A percentile compares a stretch with the other conserved stretches of the same genome.
Conservation (phyloP, 352 stramenopile genomes). For the Phytophthora fragariaefolia region DNA sequence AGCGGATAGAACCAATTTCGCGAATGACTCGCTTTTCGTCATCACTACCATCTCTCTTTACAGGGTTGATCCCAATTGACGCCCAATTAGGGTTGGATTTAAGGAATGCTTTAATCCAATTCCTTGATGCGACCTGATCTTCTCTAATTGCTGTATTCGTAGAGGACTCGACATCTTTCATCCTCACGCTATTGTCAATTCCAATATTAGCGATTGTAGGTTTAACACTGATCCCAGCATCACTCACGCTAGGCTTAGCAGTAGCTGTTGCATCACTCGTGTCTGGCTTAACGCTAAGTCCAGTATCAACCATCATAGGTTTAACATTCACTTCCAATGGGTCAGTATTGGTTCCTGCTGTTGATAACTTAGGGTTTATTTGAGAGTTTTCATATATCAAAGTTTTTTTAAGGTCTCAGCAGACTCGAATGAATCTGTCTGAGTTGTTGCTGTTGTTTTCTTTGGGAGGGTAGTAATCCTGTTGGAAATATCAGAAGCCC, state of each 20-base stretch:
- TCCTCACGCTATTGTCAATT: neutral
- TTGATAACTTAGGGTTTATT: slow-evolving; percentile 1
- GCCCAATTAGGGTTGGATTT: slow-evolving; percentile 6
- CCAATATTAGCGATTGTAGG: neutral
- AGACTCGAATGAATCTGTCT: slow-evolving; percentile 23
- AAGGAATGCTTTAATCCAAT: slow-evolving; percentile 1
- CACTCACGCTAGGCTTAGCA: too few relatives aligned
- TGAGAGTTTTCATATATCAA: slow-evolving; percentile 1
- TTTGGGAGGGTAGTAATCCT: neutral
- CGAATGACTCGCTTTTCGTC: slow-evolving; percentile 4
- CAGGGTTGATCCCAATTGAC: slow-evolving; percentile 4
- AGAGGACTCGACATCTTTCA: neutral
- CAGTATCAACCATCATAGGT: neutral
- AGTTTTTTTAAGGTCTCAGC: too few relatives aligned
- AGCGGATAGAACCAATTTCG: neutral
- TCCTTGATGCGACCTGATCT: neutral
- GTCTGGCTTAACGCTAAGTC: neutral
- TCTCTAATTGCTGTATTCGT: neutral
- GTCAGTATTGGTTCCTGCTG: too few relatives aligned
- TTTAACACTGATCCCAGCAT: too few relatives aligned
- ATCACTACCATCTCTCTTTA: neutral
- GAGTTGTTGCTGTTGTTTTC: slow-evolving; percentile 14
- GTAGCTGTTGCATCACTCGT: too few relatives aligned
- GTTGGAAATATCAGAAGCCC: slow-evolving; percentile 4
- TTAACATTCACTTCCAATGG: too few relatives aligned